These are phyloP conservation scores for Saturnispora saitoi DNA, from an alignment of 805 yeast species.

Conservation along the genomic window DNA sequence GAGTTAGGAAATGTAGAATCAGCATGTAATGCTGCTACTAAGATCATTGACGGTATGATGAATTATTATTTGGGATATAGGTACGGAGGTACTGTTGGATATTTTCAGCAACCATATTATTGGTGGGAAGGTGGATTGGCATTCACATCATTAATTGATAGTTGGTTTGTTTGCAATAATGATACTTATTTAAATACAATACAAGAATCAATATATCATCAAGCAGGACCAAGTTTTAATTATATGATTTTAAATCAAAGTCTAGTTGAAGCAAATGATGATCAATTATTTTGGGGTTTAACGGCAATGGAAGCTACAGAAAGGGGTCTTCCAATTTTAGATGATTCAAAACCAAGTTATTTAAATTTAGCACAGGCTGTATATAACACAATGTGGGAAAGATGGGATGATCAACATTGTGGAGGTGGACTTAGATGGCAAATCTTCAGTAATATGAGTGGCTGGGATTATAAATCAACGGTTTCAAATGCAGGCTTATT, in stretches of 20 bases:
- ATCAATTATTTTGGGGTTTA: slow-evolving; percentile 87
- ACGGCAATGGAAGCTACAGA: slow-evolving; percentile 80
- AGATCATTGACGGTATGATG: slow-evolving; percentile 63
- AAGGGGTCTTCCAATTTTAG: slow-evolving; percentile 59
- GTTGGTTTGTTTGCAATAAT: slow-evolving; percentile 59
- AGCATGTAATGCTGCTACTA: slow-evolving; percentile 41
- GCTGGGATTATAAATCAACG: slow-evolving; percentile 86
- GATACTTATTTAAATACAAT: slow-evolving; percentile 49
- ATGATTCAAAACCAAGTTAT: slow-evolving; percentile 62
- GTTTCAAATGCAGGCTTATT: slow-evolving; percentile 83
- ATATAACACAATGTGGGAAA: slow-evolving; percentile 77
- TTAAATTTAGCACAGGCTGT: slow-evolving; percentile 78
- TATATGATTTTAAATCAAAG: slow-evolving; percentile 75
- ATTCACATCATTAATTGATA: slow-evolving; percentile 58
- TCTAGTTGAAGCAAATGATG: slow-evolving; percentile 83
- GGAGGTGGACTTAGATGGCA: slow-evolving; percentile 95
- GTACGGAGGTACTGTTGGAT: slow-evolving; percentile 61
- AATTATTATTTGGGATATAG: slow-evolving; percentile 68
- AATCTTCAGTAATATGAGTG: slow-evolving; percentile 87
- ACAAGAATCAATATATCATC: slow-evolving; percentile 53
- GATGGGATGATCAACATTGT: slow-evolving; percentile 87
- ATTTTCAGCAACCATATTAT: slow-evolving; percentile 66
- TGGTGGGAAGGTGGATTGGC: slow-evolving; percentile 94
- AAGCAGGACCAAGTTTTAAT: slow-evolving; percentile 57
- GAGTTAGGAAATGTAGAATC: slow-evolving; percentile 18